Base-by-base conservation (phyloP, 768 basidiomycete species). In the Boletellus ananas region DNA sequence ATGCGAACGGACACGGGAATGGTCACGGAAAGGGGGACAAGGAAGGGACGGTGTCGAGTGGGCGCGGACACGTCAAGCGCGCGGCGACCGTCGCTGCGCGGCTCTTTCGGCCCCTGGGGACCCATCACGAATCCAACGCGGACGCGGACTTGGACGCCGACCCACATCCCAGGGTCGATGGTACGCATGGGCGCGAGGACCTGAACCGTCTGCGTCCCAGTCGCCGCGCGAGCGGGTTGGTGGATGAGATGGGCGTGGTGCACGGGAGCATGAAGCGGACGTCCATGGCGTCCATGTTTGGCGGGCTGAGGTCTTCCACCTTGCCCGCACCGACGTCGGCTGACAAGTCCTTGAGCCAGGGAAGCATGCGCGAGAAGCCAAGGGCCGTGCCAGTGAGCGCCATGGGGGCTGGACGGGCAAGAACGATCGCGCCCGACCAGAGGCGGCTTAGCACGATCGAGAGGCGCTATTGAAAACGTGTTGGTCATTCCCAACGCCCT, bases 241-340 rank as follows among this genome's bases (percentile, higher is more conserved):
- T 71, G 14, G 62, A 62, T 7, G 75, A 78, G 58, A 70, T 76
- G 63, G 74, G 73, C 3, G 64, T 69, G 55, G 34, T 68, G 53
- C 25, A 29, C 12, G 20, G 31, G 14, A 16, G 23, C 23, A 70
- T 74, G 73, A 62, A 61, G 20, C 50, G 34, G 10, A n/a, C 37
- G 31, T 58, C 51, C 4, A 40, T 47, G 51, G 25, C 37, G 34
- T 58, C 51, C 4, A 40, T 47, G 51, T 48, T 52, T 12, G 51
- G 45, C 27, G 37, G 40, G 34, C 14, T 49, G 14, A 17, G 41
- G 8, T 45, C 29, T 29, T 29, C 29, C 8, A 7, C 29, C 29
- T 29, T 49, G 23, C 49, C 53, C 6, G 23, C 40, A 20, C n/a
- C 42, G 34, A 38, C 34, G 6, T 34, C 54, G 21, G 13, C 14